Percentiles rank a stretch among this genome's conserved stretches.
phyloP scores from a whole-genome alignment of 2,329 filamentous ascomycete genomes.

The Westerdykella ornata region DNA sequence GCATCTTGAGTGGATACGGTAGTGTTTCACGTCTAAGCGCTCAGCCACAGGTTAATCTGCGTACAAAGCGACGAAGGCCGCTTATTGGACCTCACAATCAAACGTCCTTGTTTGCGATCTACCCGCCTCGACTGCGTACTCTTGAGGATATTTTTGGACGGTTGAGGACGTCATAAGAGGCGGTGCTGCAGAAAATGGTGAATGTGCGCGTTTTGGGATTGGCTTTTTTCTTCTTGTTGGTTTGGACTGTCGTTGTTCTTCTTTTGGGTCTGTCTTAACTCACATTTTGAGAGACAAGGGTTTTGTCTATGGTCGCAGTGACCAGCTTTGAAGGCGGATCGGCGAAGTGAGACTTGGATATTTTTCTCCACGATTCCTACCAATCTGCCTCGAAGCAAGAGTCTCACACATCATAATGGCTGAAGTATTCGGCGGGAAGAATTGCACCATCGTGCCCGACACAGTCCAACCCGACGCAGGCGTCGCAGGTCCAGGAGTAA shows the following conservation, averaged over 20 bases:
- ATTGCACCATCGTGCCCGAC: conserved; percentile 43
- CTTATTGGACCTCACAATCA: conserved; percentile 10
- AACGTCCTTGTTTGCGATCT: conserved; percentile 8
- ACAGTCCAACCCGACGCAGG: conserved; percentile 49
- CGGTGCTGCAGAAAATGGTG: neutral
- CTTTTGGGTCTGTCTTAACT: neutral
- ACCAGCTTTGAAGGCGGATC: neutral
- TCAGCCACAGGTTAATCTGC: conserved; percentile 18
- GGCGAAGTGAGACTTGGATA: conserved; percentile 1
- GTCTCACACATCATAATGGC: conserved; percentile 12
- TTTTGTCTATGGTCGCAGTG: no score
- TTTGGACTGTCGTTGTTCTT: neutral
- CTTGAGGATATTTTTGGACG: neutral
- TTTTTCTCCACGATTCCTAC: conserved; percentile 1
- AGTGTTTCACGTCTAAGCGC: conserved; percentile 13
- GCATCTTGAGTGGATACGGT: no score
- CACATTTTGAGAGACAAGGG: no score
- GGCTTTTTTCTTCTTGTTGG: neutral
- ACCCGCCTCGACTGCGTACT: conserved; percentile 3
- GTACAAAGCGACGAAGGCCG: conserved; percentile 12
- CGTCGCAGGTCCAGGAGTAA: conserved; percentile 52
- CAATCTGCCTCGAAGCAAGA: neutral
- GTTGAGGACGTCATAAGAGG: neutral
- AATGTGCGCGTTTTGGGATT: neutral
- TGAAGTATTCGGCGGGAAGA: conserved; percentile 7